A percentile compares a stretch with the other conserved stretches of the same genome.
Conservation (phyloP, 2,329 filamentous ascomycete species). For the Monosporascus sp. region DNA sequence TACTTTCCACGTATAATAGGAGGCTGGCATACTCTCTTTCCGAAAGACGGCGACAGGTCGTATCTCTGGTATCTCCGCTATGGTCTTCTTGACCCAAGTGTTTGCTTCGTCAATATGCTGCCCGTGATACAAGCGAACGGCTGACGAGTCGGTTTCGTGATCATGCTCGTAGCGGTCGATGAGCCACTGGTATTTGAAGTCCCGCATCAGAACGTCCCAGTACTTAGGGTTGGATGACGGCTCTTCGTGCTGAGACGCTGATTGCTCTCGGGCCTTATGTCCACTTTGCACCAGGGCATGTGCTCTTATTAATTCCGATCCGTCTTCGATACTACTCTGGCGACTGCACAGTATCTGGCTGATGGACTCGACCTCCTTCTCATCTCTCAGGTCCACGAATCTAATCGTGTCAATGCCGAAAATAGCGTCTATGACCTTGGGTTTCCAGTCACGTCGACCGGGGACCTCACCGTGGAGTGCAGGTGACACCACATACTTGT, state of each 20-base stretch:
- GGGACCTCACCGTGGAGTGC: no score
- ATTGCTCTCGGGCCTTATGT: no score
- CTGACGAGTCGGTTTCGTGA: background rate
- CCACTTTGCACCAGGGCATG: background rate
- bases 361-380: background rate
- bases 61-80: constrained; percentile 1
- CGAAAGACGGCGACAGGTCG: constrained; percentile 1
- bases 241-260: no score
- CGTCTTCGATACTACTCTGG: background rate
- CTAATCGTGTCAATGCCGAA: background rate
- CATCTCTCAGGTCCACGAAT: background rate
- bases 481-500: no score
- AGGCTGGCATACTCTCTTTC: background rate
- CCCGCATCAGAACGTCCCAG: background rate
- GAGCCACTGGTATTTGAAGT: background rate
- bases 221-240: background rate
- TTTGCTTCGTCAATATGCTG: background rate
- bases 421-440: background rate
- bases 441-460: background rate
- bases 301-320: background rate
- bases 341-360: background rate
- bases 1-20: background rate
- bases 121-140: background rate
- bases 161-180: background rate
- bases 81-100: background rate